These are phyloP conservation scores for Sedum album DNA, from an alignment of 164 flowering plant species.

Conservation along the genomic window DNA sequence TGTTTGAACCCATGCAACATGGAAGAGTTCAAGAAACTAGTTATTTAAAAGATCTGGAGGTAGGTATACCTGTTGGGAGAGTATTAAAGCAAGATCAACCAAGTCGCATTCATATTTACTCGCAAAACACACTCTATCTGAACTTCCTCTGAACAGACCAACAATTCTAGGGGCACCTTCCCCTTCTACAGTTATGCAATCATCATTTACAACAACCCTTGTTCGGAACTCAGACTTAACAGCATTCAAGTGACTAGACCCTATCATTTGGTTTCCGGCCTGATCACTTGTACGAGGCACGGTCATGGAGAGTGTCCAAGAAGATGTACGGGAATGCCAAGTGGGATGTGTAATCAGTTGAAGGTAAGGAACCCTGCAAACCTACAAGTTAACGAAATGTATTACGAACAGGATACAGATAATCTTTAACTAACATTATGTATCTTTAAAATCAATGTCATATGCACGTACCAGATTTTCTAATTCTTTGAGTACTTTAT, in stretches of 20 bases:
- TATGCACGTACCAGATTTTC: constrained; percentile 71
- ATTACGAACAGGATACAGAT: neutral
- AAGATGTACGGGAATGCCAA: constrained; percentile 88
- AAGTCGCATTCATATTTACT: constrained; percentile 70
- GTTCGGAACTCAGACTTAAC: constrained; percentile 62
- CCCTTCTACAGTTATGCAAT: constrained; percentile 70
- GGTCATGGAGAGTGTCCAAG: constrained; percentile 77
- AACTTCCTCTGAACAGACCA: constrained; percentile 53
- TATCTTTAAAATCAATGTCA: neutral
- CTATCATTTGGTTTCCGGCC: constrained; percentile 27
- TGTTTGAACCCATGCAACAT: neutral
- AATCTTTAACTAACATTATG: neutral
- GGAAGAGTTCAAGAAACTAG: neutral
- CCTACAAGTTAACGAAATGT: constrained; percentile 27
- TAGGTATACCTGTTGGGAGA: constrained; percentile 72
- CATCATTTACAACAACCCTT: constrained; percentile 73
- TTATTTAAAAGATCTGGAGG: neutral
- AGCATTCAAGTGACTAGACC: constrained; percentile 17
- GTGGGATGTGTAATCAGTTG: constrained; percentile 76
- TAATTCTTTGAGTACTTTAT: constrained; percentile 59
- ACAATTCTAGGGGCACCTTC: constrained; percentile 85
- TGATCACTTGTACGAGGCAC: constrained; percentile 62
- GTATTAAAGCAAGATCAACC: constrained; percentile 65
- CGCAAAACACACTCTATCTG: constrained; percentile 37
- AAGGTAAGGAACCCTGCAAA: constrained; percentile 52